These are phyloP conservation scores for Pichia cephalocereana DNA, from an alignment of 805 yeast genomes.

Conservation along the genomic window DNA sequence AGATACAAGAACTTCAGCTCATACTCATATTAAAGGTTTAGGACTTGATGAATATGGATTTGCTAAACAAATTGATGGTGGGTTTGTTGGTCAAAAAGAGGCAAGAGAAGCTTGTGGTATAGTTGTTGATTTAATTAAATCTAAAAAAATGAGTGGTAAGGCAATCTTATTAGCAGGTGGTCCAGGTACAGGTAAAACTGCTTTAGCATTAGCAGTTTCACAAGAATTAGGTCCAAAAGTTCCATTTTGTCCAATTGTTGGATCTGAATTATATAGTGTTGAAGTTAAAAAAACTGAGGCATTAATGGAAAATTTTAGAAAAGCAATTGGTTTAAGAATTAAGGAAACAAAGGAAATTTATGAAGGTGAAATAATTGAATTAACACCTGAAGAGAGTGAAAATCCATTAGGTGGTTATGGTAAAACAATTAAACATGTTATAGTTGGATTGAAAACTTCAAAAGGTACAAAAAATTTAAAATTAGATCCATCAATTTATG, in stretches of 20 bases:
- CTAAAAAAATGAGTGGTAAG: conserved; percentile 92
- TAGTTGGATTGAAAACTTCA: conserved; percentile 94
- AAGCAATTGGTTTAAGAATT: conserved; percentile 89
- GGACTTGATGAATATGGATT: conserved; percentile 90
- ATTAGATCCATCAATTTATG: conserved; percentile 97
- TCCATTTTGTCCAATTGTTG: conserved; percentile 93
- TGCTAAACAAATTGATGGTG: conserved; percentile 77
- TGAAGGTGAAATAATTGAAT: conserved; percentile 98
- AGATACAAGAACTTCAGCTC: conserved; percentile 61
- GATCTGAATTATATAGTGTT: conserved; percentile 85
- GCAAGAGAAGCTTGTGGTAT: conserved; percentile 94
- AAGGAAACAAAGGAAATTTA: conserved; percentile 95
- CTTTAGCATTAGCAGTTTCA: conserved; percentile 89
- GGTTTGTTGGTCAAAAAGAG: conserved; percentile 94
- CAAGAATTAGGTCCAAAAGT: conserved; percentile 68
- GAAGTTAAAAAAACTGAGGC: conserved; percentile 95
- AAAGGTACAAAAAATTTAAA: conserved; percentile 95
- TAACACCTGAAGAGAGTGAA: conserved; percentile 75
- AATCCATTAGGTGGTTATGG: conserved; percentile 93
- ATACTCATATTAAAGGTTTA: conserved; percentile 91
- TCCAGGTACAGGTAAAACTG: conserved; percentile 98
- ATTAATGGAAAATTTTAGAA: conserved; percentile 91
- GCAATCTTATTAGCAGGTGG: conserved; percentile 96
- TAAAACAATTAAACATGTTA: conserved; percentile 56
- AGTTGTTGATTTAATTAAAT: conserved; percentile 84